These are phyloP conservation scores for Symbiotaphrina buchneri DNA, from an alignment of 495 filamentous ascomycete species.

Conservation along the genomic window DNA sequence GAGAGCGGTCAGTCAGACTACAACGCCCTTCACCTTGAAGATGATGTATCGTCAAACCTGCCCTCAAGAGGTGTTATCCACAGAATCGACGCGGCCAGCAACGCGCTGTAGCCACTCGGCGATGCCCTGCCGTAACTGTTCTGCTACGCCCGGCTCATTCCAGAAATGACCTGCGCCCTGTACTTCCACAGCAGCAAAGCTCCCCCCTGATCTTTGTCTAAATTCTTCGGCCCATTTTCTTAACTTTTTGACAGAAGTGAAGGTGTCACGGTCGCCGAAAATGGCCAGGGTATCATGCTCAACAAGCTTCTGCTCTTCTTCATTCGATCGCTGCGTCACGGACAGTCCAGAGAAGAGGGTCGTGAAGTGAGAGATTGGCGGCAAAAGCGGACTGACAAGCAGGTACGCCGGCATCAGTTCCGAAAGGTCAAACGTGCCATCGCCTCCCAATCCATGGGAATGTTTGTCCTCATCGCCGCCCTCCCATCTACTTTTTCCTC, in stretches of 20 bases:
- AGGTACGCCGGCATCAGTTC: no score
- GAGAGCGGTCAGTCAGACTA: no score
- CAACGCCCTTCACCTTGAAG: no score
- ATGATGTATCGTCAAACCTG: no score
- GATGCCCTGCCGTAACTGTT: slow-evolving; percentile 15
- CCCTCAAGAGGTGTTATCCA: neutral
- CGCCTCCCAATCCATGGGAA: no score
- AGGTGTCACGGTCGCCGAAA: slow-evolving; percentile 60
- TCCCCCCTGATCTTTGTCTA: slow-evolving; percentile 10
- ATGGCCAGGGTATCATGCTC: slow-evolving; percentile 41
- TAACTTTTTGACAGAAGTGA: slow-evolving; percentile 46
- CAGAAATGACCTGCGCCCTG: slow-evolving; percentile 67
- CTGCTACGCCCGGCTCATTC: slow-evolving; percentile 38
- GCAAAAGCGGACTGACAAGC: slow-evolving; percentile 58
- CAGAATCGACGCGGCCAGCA: no score
- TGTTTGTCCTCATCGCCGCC: no score
- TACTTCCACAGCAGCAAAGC: slow-evolving; percentile 33
- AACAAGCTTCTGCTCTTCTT: slow-evolving; percentile 28
- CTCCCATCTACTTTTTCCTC: no score
- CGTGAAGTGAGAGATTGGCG: slow-evolving; percentile 31
- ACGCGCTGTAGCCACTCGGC: no score
- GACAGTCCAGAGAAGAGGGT: slow-evolving; percentile 24
- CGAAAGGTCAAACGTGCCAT: no score
- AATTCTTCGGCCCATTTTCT: slow-evolving; percentile 46
- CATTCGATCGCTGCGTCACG: slow-evolving; percentile 12